Evolutionary conservation across 208 protist genomes (phyloP), one percentile per base, ranked within the genome.

Genomic region (Leishmania tropica): DNA sequence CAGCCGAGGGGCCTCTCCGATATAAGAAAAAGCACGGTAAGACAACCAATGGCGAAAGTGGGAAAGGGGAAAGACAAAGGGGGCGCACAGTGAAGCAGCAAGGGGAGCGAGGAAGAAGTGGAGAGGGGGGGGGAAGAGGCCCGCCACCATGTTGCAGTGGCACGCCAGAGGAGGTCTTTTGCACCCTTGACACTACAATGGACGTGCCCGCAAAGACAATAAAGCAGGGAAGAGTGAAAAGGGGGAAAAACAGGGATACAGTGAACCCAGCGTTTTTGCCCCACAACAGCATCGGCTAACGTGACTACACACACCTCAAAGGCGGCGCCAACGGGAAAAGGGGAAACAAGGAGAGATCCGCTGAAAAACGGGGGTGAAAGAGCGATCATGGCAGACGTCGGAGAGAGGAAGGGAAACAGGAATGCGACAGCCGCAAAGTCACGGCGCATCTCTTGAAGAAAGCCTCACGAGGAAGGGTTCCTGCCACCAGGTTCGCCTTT

Each of bases 181-280:
- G 60, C 3, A 0, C 60, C n/a, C 31, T 37, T 67, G 60, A 19
- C n/a, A 37, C 31, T 40, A 19, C n/a, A 37, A 37, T 67, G 3
- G 60, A 37, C 11, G 60, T 67, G 28, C n/a, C n/a, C 24, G 11
- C 0, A 31, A 37, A 45, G n/a, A 75, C 19, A 76, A 53, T 83
- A 48, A 28, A 78, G 64, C 37, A 70, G 31, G 15, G 64, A 86
- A 79, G 37, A 67, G 77, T 65, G 11, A 28, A 78, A 42, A 78
- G 62, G 35, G 73, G 53, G 81, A 60, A 81, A 75, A 79, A 62
- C 31, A 54, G 71, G 21, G 56, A 31, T 70, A 67, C 64, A 83
- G 53, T 72, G 60, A 67, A 1, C n/a, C 13, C 24, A 37, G 13
- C 3, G 60, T 40, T n/a, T 10, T n/a, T 15, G 60, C n/a, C 28